Evolutionary conservation across 176 grass and related monocot species (phyloP).

Genomic region (Pontederia crassipes): DNA sequence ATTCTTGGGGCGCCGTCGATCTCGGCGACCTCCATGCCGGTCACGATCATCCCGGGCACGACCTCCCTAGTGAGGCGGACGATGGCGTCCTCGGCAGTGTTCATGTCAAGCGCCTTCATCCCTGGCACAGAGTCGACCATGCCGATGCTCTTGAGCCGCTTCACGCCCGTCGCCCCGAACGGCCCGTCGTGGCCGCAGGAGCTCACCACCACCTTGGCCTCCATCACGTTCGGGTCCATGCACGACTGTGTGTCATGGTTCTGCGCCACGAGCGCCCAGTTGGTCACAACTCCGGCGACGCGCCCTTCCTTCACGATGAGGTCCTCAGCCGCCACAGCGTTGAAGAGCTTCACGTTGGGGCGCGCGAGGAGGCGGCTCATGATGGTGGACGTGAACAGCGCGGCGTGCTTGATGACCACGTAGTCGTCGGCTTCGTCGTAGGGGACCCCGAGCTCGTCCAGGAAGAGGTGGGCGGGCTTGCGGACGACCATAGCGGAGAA

Average conservation of each 20-base stretch:
- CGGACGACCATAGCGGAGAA: slow-evolving; percentile 90
- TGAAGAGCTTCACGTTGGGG: slow-evolving; percentile 90
- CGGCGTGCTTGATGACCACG: slow-evolving; percentile 71
- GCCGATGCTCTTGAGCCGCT: slow-evolving; percentile 76
- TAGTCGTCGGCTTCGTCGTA: slow-evolving; percentile 85
- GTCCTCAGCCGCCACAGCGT: slow-evolving; percentile 83
- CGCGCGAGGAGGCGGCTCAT: slow-evolving; percentile 70
- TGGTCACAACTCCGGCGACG: slow-evolving; percentile 78
- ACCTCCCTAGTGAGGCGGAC: slow-evolving; percentile 72
- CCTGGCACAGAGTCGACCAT: slow-evolving; percentile 74
- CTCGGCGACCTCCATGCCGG: slow-evolving; percentile 96
- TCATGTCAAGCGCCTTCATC: slow-evolving; percentile 89
- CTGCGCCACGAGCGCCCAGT: slow-evolving; percentile 86
- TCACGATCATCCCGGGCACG: slow-evolving; percentile 84
- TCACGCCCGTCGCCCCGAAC: slow-evolving; percentile 76
- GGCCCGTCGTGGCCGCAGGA: slow-evolving; percentile 90
- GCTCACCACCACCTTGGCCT: slow-evolving; percentile 87
- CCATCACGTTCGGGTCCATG: slow-evolving; percentile 97
- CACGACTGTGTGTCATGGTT: slow-evolving; percentile 94
- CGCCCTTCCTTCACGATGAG: slow-evolving; percentile 58
- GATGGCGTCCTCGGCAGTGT: slow-evolving; percentile 84
- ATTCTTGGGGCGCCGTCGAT: slow-evolving; percentile 88
- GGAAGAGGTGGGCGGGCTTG: slow-evolving; percentile 74
- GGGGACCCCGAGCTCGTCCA: slow-evolving; percentile 54
- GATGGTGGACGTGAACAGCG: slow-evolving; percentile 89